Evolutionary conservation across 176 grass and related monocot species (phyloP), one percentile per base, ranked within the genome.

Genomic region (Aegilops speltoides): DNA sequence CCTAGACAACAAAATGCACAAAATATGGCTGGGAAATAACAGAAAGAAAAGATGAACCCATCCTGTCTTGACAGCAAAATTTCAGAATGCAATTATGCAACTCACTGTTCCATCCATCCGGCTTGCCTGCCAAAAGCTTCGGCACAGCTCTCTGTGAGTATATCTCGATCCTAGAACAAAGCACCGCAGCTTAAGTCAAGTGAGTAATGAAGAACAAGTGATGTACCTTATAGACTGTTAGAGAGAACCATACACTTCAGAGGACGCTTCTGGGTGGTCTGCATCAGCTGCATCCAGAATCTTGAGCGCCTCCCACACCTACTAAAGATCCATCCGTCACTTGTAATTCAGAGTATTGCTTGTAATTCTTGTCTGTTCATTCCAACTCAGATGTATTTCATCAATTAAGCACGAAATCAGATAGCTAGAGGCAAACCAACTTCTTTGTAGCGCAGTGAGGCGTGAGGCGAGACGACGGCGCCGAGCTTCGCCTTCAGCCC

Each of bases 91-190:
- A 63, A 52, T 20, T 22, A 75, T 84, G 34, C 37, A 79, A 93
- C 94, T 88, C 82, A 96, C 91, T 96, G 62, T 96, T 96, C 94
- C 94, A 93, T 88, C 91, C 89, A 50, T 96, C 85, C 37, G 85
- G 85, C 80, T 90, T 96, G 78, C 89, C 94, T 68, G 91, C 91
- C 77, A 93, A 91, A 62, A 76, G 20, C 71, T 96, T 96, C 17
- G 69, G 75, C 65, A 90, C 94, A 31, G 85, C 82, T 91, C 87
- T 86, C 81, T 91, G 87, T 15, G 89, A 81, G 81, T 96, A 96
- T 56, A 96, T 86, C 69, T 96, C 94, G 38, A 96, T 78, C 46
- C 94, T 91, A 40, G 5, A 20, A 75, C 56, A 80, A 54, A 73
- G 4, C 80, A 37, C 5, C 15, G 80, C 2, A 52, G 63, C 25